Base-by-base conservation (phyloP, 2,329 filamentous ascomycete genomes). In the Leptographium lundbergii region DNA sequence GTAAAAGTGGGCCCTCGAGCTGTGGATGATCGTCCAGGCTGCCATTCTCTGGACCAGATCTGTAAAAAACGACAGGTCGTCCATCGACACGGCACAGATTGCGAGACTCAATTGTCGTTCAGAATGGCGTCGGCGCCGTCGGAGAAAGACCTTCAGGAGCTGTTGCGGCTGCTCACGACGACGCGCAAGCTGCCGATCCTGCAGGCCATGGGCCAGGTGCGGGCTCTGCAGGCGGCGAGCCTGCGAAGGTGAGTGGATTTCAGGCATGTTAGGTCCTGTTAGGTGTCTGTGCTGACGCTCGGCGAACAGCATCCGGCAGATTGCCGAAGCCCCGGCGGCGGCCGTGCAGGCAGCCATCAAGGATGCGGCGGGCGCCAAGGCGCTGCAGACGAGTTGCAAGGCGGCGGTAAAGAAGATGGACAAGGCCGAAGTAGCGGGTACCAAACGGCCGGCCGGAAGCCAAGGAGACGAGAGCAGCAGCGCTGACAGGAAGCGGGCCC, bases 61-160 rank as follows among this genome's bases (percentile, higher is more conserved):
- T 34, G 19, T 19, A 10, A 36, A 32, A 54, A 13, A n/a, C 51
- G 34, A 36, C 27, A 36, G 10, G 13, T 29, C 29, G 19, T 14
- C 7, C 51, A n/a, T 29, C 29, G 6, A 19, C 19, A 14, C 19
- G 19, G 39, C 42, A 19, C 42, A 45, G 42, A 45, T 17, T 14
- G 11, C 27, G 17, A 24, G 27, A 24, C 10, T 42, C n/a, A 27
- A 11, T 34, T 34, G 7, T 34, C 32, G 11, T 6, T n/a, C 17
- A 17, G 17, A 50, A 60, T 57, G 32, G 54, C 51, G 9, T 54
- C 59, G 11, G 47, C 54, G 2, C 57, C 63, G 4, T 59, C 77
- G 1, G 79, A 82, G 62, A 75, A 80, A 61, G 81, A 85, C 63
- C 69, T 85, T 25, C 81, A 85, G 64, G 81, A 83, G 66, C 75